phyloP scores from a whole-genome alignment of 768 basidiomycete genomes.

The Hericium coralloides region DNA sequence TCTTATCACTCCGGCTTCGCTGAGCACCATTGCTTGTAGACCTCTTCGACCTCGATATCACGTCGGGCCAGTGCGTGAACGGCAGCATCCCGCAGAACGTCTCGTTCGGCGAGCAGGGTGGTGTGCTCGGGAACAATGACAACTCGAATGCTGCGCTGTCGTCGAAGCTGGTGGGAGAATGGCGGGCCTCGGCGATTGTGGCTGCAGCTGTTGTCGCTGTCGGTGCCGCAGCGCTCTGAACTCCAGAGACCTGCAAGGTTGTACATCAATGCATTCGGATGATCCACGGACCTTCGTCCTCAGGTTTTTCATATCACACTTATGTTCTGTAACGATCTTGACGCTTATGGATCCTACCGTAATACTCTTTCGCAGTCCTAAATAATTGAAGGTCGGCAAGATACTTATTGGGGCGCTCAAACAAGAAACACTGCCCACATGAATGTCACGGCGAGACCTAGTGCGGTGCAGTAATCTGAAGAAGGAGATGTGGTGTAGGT shows the following conservation, averaged over 20 bases:
- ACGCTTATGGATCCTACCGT: neutral
- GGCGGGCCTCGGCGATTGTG: neutral
- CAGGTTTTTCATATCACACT: neutral
- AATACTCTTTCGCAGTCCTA: too few relatives aligned
- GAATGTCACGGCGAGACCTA: too few relatives aligned
- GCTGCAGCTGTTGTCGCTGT: neutral
- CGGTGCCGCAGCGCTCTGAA: neutral
- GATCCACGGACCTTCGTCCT: neutral
- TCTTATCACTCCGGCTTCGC: neutral
- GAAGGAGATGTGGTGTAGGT: too few relatives aligned
- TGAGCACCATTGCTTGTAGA: conserved; percentile 3
- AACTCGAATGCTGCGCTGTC: neutral
- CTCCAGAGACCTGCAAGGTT: too few relatives aligned
- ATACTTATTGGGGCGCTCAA: too few relatives aligned
- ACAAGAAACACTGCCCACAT: too few relatives aligned
- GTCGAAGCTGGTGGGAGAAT: neutral
- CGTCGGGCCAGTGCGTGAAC: conserved; percentile 16
- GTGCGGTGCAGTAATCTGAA: too few relatives aligned
- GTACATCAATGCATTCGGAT: neutral
- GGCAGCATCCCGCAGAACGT: conserved; percentile 15
- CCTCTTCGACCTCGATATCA: conserved; percentile 14
- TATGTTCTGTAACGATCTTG: neutral
- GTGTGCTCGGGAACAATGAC: conserved; percentile 8
- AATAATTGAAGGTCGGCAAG: too few relatives aligned
- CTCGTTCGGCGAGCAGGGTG: conserved; percentile 18